Conservation (phyloP, 257 asterid species). For the Solanum peruvianum region DNA sequence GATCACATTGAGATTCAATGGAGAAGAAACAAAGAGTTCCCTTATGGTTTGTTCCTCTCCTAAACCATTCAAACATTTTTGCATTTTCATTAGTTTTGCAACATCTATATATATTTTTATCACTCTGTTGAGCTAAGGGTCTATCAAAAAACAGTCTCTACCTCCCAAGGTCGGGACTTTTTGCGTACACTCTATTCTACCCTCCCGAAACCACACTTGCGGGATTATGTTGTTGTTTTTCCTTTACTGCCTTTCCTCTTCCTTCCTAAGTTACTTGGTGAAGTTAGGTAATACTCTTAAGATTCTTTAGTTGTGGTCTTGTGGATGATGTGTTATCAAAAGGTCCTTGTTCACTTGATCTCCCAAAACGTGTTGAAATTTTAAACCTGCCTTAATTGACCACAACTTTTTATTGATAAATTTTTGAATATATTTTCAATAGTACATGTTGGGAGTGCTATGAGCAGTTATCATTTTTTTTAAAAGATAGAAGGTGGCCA, state of each 20-base stretch:
- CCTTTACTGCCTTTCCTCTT: not conserved
- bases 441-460: not conserved
- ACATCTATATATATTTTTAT: not conserved
- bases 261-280: not conserved
- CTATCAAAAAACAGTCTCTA: not conserved
- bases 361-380: not conserved
- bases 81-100: not conserved
- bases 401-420: not conserved
- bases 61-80: not conserved
- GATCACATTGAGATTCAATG: slow-evolving; percentile 88
- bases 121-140: not conserved
- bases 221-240: not conserved
- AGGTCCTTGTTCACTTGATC: not conserved
- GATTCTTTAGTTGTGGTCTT: not conserved
- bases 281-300: not conserved
- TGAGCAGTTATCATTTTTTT: not conserved
- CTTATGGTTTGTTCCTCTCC: slow-evolving; percentile 54
- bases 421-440: not conserved
- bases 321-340: not conserved
- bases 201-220: not conserved
- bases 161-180: not conserved
- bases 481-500: slow-evolving; percentile 7
- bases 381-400: slow-evolving; percentile 19
- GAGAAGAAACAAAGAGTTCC: slow-evolving; percentile 79
- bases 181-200: not conserved